Evolutionary conservation across 2,329 filamentous ascomycete genomes (phyloP).

Genomic region (Mycocentrospora acerina): DNA sequence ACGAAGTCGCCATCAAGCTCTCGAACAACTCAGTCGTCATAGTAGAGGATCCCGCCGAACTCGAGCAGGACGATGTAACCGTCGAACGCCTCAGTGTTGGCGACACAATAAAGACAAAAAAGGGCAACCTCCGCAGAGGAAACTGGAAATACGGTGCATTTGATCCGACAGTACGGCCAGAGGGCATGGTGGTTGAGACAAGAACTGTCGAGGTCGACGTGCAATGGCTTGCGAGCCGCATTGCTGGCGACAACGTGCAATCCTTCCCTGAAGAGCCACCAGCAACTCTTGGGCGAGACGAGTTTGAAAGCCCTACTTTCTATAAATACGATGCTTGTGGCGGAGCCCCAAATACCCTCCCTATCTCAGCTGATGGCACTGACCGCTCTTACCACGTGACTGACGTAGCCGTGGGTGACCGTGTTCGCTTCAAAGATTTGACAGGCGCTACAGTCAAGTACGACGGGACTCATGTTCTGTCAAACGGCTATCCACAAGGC

Average conservation of each 20-base stretch:
- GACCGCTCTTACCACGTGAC: slow-evolving; percentile 37
- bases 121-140: slow-evolving; percentile 54
- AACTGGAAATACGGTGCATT: slow-evolving; percentile 57
- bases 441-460: slow-evolving; percentile 56
- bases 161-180: slow-evolving; percentile 50
- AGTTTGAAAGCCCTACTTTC: slow-evolving; percentile 47
- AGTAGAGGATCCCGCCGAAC: slow-evolving; percentile 49
- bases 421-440: slow-evolving; percentile 59
- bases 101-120: slow-evolving; percentile 55
- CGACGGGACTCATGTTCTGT: slow-evolving; percentile 34
- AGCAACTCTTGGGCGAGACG: slow-evolving; percentile 34
- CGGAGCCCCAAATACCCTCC: slow-evolving; percentile 22
- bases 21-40: slow-evolving; percentile 57
- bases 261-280: slow-evolving; percentile 35
- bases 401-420: slow-evolving; percentile 48
- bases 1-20: slow-evolving; percentile 54
- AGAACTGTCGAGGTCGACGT: slow-evolving; percentile 50
- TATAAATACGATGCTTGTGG: slow-evolving; percentile 47
- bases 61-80: slow-evolving; percentile 37
- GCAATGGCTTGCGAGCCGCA: slow-evolving; percentile 55
- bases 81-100: slow-evolving; percentile 47
- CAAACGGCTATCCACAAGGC: slow-evolving; percentile 40
- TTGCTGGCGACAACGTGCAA: slow-evolving; percentile 18
- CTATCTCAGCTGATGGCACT: slow-evolving; percentile 22
- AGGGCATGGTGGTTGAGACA: slow-evolving; percentile 56